Conservation (phyloP, 345 rosid genomes). For the Pugionium dolabratum region DNA sequence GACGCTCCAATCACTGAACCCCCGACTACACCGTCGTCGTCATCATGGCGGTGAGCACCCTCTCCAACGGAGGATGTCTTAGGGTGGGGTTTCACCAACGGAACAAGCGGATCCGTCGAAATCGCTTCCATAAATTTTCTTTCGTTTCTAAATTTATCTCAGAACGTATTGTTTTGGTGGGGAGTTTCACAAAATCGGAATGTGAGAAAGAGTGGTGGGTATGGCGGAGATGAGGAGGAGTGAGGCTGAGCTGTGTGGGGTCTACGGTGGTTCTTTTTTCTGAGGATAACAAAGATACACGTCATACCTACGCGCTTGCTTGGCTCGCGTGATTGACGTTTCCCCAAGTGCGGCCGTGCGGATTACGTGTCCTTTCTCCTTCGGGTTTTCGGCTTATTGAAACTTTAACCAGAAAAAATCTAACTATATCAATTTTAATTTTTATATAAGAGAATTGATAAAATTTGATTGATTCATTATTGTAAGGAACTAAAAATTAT, state of each 20-base stretch:
- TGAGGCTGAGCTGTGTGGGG: constrained; percentile 35
- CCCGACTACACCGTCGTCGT: constrained; percentile 32
- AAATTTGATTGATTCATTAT: too few species aligned
- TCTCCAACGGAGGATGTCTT: constrained; percentile 34
- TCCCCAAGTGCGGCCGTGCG: too few species aligned
- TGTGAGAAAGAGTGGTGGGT: constrained; percentile 24
- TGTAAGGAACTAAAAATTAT: too few species aligned
- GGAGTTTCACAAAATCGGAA: constrained; percentile 6
- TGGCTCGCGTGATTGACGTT: too few species aligned
- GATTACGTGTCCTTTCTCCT: too few species aligned
- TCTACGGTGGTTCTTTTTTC: constrained; percentile 42
- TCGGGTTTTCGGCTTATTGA: too few species aligned
- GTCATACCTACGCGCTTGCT: constrained; percentile 32
- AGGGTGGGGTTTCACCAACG: constrained; percentile 57
- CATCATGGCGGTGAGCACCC: constrained; percentile 29
- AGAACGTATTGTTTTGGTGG: constrained; percentile 9
- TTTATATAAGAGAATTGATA: too few species aligned
- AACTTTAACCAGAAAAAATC: too few species aligned
- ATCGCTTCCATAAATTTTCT: constrained; percentile 36
- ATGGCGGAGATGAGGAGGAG: constrained; percentile 35
- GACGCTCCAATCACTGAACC: constrained; percentile 25
- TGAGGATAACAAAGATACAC: constrained; percentile 41
- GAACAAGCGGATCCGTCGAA: constrained; percentile 61
- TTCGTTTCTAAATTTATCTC: not conserved
- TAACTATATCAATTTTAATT: too few species aligned